phyloP scores from a whole-genome alignment of 805 yeast genomes.

The Ogataea neopini region DNA sequence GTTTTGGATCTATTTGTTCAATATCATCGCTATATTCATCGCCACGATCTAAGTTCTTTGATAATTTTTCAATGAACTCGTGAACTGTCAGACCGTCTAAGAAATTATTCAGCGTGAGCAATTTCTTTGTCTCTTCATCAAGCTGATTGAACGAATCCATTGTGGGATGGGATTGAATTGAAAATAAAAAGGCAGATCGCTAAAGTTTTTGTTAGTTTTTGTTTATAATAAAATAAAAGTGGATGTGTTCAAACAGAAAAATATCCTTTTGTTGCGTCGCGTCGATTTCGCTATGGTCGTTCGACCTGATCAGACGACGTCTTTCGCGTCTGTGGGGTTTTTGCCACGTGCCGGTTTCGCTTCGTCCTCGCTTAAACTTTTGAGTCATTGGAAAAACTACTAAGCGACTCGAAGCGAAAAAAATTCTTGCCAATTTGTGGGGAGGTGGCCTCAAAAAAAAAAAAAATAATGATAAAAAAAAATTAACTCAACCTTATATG shows the following conservation, averaged over 20 bases:
- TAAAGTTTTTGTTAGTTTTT: background rate
- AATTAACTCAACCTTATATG: background rate
- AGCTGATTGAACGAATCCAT: conserved; percentile 36
- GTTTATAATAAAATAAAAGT: background rate
- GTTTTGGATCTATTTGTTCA: conserved; percentile 81
- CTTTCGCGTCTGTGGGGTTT: too few species aligned
- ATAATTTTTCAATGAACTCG: conserved; percentile 78
- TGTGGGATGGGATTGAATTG: conserved; percentile 3
- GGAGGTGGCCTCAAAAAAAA: conserved; percentile 5
- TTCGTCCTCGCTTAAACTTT: conserved; percentile 3
- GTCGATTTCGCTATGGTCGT: too few species aligned
- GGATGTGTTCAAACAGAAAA: too few species aligned
- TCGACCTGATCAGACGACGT: too few species aligned
- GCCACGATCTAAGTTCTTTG: conserved; percentile 52
- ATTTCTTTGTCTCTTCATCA: conserved; percentile 59
- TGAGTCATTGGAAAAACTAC: background rate
- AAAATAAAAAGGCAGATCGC: background rate
- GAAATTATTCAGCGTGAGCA: conserved; percentile 62
- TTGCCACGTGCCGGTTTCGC: conserved; percentile 1
- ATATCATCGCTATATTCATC: conserved; percentile 52
- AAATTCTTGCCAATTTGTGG: conserved; percentile 1
- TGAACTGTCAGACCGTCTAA: conserved; percentile 69
- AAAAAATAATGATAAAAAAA: background rate
- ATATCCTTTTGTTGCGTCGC: background rate
- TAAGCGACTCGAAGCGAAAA: conserved; percentile 3